Evolutionary conservation across 2,329 filamentous ascomycete species (phyloP).

Genomic region (Rhinocladiella mackenziei): DNA sequence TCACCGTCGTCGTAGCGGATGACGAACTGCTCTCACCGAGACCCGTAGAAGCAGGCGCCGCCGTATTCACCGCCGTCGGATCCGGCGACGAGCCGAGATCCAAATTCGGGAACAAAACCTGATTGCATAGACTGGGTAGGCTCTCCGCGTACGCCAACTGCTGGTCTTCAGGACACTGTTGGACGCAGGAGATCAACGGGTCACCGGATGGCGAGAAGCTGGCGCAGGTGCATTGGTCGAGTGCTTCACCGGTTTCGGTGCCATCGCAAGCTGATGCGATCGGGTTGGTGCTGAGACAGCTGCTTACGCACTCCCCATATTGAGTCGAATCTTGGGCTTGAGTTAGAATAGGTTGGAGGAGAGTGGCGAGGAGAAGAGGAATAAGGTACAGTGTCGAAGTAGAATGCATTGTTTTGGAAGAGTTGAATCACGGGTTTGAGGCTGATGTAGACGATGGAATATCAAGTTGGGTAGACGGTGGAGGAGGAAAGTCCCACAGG

Average conservation of each 20-base stretch:
- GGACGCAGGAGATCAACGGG: slow-evolving; percentile 14
- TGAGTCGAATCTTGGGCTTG: neutral
- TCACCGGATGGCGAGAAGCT: slow-evolving; percentile 11
- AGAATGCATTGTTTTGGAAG: neutral
- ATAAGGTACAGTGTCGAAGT: too few species aligned
- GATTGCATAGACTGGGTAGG: slow-evolving; percentile 15
- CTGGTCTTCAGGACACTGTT: slow-evolving; percentile 11
- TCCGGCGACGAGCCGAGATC: neutral
- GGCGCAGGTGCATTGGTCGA: slow-evolving; percentile 16
- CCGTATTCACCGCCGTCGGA: neutral
- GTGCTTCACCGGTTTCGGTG: slow-evolving; percentile 17
- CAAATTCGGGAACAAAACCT: slow-evolving; percentile 14
- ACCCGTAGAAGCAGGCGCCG: too few species aligned
- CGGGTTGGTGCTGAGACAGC: slow-evolving; percentile 8
- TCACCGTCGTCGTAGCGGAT: too few species aligned
- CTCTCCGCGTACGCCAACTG: slow-evolving; percentile 9
- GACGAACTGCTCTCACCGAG: too few species aligned
- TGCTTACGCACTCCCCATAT: slow-evolving; percentile 5
- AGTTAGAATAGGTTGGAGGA: neutral
- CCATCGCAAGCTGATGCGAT: slow-evolving; percentile 15
- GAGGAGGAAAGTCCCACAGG: neutral
- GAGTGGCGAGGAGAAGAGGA: too few species aligned
- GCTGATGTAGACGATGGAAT: neutral
- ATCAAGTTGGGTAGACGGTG: too few species aligned
- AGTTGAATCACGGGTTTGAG: neutral